Conservation (phyloP, 768 basidiomycete species). For the Mycena haematopus region DNA sequence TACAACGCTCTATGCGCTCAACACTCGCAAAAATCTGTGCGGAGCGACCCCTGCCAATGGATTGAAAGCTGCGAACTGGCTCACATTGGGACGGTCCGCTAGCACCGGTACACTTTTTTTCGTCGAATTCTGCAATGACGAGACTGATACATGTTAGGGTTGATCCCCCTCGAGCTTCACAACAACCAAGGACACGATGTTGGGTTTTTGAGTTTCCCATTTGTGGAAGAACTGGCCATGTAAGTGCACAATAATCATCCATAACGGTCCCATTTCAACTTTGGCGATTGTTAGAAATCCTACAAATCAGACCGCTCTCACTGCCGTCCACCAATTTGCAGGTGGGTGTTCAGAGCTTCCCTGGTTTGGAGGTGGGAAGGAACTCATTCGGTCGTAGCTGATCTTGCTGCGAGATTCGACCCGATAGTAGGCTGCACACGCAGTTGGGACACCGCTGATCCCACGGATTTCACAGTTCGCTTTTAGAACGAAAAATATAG, state of each 20-base stretch:
- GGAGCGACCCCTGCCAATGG: constrained; percentile 44
- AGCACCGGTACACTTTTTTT: constrained; percentile 56
- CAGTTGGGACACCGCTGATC: constrained; percentile 69
- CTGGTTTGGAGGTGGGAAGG: too few relatives aligned
- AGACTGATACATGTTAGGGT: not conserved
- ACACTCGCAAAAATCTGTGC: constrained; percentile 59
- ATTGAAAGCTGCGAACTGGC: constrained; percentile 58
- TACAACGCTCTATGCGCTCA: constrained; percentile 62
- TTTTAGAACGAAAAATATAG: not conserved
- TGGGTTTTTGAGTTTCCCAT: constrained; percentile 75
- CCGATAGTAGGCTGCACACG: constrained; percentile 69
- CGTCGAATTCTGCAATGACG: not conserved
- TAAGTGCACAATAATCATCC: constrained; percentile 39
- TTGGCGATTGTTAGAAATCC: constrained; percentile 55
- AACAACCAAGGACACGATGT: constrained; percentile 69
- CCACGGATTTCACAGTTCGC: constrained; percentile 62
- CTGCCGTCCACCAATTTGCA: constrained; percentile 64
- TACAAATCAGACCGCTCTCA: constrained; percentile 58
- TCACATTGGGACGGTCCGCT: constrained; percentile 56
- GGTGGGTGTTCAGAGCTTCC: too few relatives aligned
- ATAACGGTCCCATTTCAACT: not conserved
- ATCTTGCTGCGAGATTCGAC: constrained; percentile 64
- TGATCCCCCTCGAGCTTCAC: constrained; percentile 55
- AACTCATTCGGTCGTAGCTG: constrained; percentile 20
- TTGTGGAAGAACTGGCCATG: constrained; percentile 65